Percentiles rank a stretch among this genome's conserved stretches.
Evolutionary conservation across 495 filamentous ascomycete genomes (phyloP).

Genomic region (Xylaria sp.): DNA sequence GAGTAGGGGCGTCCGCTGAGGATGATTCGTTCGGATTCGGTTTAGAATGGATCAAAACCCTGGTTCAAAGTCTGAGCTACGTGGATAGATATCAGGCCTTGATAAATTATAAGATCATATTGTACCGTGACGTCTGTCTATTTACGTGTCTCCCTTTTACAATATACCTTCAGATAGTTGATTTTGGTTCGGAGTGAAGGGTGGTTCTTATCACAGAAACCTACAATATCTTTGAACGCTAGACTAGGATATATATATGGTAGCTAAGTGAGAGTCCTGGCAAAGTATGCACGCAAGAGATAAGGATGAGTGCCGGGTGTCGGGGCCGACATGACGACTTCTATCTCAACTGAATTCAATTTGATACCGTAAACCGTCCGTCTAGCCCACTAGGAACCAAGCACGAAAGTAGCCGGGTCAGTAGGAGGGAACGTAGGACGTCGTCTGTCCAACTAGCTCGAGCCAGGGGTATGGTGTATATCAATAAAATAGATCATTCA

Average conservation of each 20-base stretch:
- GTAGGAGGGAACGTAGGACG: too few relatives aligned
- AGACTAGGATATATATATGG: not conserved
- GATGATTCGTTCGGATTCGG: not conserved
- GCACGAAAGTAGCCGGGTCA: too few relatives aligned
- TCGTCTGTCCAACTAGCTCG: too few relatives aligned
- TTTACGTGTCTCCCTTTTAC: not conserved
- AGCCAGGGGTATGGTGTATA: too few relatives aligned
- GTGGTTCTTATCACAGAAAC: not conserved
- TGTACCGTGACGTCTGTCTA: not conserved
- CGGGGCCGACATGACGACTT: not conserved
- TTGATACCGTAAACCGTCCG: not conserved
- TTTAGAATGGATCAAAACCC: not conserved
- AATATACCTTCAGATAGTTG: not conserved
- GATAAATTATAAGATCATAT: not conserved
- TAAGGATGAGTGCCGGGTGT: too few relatives aligned
- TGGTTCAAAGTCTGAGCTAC: not conserved
- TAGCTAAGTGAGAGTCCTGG: not conserved
- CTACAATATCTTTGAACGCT: not conserved
- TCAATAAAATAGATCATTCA: not conserved
- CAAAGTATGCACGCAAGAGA: not conserved
- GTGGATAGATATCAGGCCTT: not conserved
- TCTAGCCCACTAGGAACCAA: not conserved
- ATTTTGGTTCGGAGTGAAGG: not conserved
- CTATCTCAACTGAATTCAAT: not conserved
- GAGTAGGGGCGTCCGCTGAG: not conserved